phyloP scores from a whole-genome alignment of 208 protist genomes.

The Porcisia deanei region DNA sequence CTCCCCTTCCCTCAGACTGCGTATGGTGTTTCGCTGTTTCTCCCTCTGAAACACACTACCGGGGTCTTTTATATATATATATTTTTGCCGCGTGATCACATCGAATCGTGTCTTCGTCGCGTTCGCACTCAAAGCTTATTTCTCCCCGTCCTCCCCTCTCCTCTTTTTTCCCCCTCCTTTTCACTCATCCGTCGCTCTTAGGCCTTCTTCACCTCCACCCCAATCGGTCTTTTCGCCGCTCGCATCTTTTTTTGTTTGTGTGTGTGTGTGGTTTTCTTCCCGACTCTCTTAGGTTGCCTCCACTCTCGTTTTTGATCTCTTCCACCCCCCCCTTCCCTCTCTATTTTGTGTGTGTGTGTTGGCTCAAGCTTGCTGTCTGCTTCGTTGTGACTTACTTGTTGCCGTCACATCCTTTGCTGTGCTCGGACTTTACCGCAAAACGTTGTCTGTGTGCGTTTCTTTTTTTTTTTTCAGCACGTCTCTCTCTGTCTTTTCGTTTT shows the following conservation, averaged over 20 bases:
- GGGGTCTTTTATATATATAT: no score
- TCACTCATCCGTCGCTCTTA: no score
- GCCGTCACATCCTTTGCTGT: not conserved
- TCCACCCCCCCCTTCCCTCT: not conserved
- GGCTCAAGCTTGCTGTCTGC: not conserved
- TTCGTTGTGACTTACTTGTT: no score
- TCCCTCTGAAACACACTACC: no score
- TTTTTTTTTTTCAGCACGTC: not conserved
- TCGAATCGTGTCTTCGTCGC: no score
- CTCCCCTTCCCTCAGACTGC: not conserved
- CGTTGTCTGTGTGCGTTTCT: constrained; percentile 14
- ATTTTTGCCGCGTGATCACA: no score
- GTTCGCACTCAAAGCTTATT: not conserved
- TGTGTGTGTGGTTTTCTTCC: not conserved
- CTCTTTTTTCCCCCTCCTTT: not conserved
- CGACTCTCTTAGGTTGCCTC: not conserved
- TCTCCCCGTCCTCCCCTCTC: not conserved
- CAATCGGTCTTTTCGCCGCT: not conserved
- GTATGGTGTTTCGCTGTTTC: not conserved
- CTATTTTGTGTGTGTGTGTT: not conserved
- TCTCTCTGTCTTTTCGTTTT: not conserved
- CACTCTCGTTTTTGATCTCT: not conserved
- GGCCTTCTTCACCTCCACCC: no score
- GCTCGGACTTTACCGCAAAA: no score
- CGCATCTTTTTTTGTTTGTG: not conserved